Evolutionary conservation across 2,329 filamentous ascomycete genomes (phyloP).

Genomic region (Fusarium armeniacum): DNA sequence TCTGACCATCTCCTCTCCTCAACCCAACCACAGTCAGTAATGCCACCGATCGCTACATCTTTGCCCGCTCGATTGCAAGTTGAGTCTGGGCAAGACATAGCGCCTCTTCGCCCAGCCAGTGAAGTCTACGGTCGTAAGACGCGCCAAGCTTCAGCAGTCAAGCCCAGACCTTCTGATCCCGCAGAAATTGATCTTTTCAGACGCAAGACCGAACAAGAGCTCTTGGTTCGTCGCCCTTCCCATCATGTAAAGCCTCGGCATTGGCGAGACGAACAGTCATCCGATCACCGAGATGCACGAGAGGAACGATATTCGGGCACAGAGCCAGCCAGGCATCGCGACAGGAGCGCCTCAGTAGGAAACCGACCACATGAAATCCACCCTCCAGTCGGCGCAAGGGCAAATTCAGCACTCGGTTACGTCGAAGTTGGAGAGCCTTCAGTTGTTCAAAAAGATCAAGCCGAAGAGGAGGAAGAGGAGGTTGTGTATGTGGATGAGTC

Average conservation of each 20-base stretch:
- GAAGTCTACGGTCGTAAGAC: slow-evolving; percentile 51
- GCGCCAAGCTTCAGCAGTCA: background rate
- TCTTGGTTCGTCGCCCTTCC: background rate
- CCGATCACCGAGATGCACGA: slow-evolving; percentile 39
- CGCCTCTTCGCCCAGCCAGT: slow-evolving; percentile 49
- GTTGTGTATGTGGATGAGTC: slow-evolving; percentile 48
- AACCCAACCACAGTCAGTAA: slow-evolving; percentile 2
- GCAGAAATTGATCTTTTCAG: slow-evolving; percentile 5
- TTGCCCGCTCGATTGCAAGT: slow-evolving; percentile 3
- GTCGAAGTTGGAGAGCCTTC: slow-evolving; percentile 18
- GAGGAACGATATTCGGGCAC: slow-evolving; percentile 29
- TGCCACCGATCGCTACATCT: background rate
- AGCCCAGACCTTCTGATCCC: slow-evolving; percentile 3
- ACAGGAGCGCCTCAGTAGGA: slow-evolving; percentile 41
- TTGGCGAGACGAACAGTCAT: slow-evolving; percentile 17
- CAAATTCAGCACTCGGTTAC: slow-evolving; percentile 9
- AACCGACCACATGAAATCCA: slow-evolving; percentile 25
- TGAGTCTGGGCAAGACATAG: slow-evolving; percentile 28
- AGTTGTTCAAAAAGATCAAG: slow-evolving; percentile 15
- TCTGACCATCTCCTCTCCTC: background rate
- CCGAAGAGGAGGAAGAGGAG: slow-evolving; percentile 45
- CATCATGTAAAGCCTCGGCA: slow-evolving; percentile 9
- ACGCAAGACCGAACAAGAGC: slow-evolving; percentile 5
- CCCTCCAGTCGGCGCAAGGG: background rate
- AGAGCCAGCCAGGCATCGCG: slow-evolving; percentile 14